Evolutionary conservation across 176 grass and related monocot genomes (phyloP).

Genomic region (barley (Hordeum vulgare)): MorexV3_pseudomolecules_assembly NC_058520.1:552648658-552649157

Average conservation of each 20-base stretch:
- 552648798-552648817: not conserved
- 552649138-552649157: too few relatives aligned
- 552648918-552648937: conserved; percentile 18
- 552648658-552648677: not conserved
- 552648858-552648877: not conserved
- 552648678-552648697: not conserved
- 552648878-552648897: not conserved
- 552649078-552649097: not conserved
- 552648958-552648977: not conserved
- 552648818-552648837: not conserved
- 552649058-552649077: not conserved
- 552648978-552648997: not conserved
- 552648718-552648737: not conserved
- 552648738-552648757: not conserved
- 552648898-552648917: not conserved
- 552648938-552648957: conserved; percentile 1
- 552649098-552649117: too few relatives aligned
- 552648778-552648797: too few relatives aligned
- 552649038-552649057: not conserved
- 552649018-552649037: not conserved
- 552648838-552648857: not conserved
- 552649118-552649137: not conserved
- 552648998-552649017: not conserved
- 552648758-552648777: not conserved
- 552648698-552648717: too few relatives aligned